A percentile compares a stretch with the other conserved stretches of the same genome.
Evolutionary conservation across 2,329 filamentous ascomycete species (phyloP).

Genomic region (Venturiaceae sp.): DNA sequence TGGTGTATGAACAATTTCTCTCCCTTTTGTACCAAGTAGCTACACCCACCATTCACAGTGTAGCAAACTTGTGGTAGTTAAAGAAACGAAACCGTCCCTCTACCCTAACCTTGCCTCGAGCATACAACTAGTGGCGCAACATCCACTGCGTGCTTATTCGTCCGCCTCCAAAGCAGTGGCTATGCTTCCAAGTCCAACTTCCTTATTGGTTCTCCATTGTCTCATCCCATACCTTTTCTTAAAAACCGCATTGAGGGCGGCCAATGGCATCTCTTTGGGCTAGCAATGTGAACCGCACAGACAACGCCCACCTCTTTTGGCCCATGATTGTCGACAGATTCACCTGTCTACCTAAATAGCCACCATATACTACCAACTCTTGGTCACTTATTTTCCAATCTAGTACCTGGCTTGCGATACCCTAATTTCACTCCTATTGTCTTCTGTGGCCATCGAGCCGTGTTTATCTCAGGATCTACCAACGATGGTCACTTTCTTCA

Average conservation of each 20-base stretch:
- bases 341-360: constrained; percentile 7
- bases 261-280: too few species aligned
- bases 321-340: neutral
- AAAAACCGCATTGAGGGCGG: constrained; percentile 25
- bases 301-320: neutral
- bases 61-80: too few species aligned
- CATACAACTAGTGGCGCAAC: constrained; percentile 5
- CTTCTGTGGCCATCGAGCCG: neutral
- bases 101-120: constrained; percentile 7
- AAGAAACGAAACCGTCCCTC: too few species aligned
- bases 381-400: neutral
- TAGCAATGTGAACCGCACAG: constrained; percentile 11
- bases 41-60: too few species aligned
- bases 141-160: constrained; percentile 4
- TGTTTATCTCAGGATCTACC: neutral
- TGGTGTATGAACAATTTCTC: too few species aligned
- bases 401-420: constrained; percentile 2
- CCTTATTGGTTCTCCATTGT: constrained; percentile 26
- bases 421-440: neutral
- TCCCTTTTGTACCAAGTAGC: too few species aligned
- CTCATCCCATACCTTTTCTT: constrained; percentile 26
- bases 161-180: constrained; percentile 18
- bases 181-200: constrained; percentile 17
- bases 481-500: too few species aligned
- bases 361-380: constrained; percentile 2